Base-by-base conservation (phyloP, 306 rosid genomes). In the Datisca glomerata region DNA sequence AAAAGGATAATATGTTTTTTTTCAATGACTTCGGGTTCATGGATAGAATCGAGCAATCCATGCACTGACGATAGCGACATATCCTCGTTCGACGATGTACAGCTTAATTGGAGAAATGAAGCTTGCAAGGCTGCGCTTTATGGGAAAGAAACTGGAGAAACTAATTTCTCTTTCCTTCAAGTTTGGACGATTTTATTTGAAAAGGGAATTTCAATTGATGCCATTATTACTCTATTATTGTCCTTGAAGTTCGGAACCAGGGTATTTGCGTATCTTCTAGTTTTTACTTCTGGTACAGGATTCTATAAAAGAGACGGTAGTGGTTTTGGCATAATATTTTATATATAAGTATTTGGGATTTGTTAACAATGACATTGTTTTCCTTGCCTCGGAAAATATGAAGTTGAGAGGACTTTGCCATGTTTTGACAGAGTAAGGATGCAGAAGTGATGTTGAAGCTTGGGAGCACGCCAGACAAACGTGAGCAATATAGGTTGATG, bases 401-500 rank as follows among this genome's bases (percentile, higher is more conserved):
- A 29, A 57, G 8, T 49, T 61, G 42, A 45, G 42, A 51, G 59
- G 35, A 42, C 21, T 38, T 28, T 56, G 34, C 31, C 27, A 44
- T 38, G 34, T 53, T 71, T 73, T 65, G 41, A 47, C 61, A 83
- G 95, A 80, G 97, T 70, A 89, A 89, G 71, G 95, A 89, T 72
- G 95, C 97, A 15, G 94, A 83, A 68, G 86, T 83, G 8, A 65
- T 76, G 80, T 64, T 80, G 86, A 80, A 83, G 67, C 86, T 80
- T 50, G 96, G 96, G 53, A 86, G 94, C 66, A 86, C 94, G 23
- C 75, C 76, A 29, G 96, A 86, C 59, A 86, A 86, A 65, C 92
- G 96, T 9, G 93, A 72, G 45, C 94, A 86, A 48, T 24, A 86
- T 61, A 75, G 96, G 36, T 57, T 81, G 56, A 75, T 89, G 91